These are phyloP conservation scores for Aspergillus brunneoviolaceus DNA, from an alignment of 2,329 filamentous ascomycete genomes.

Conservation along the genomic window DNA sequence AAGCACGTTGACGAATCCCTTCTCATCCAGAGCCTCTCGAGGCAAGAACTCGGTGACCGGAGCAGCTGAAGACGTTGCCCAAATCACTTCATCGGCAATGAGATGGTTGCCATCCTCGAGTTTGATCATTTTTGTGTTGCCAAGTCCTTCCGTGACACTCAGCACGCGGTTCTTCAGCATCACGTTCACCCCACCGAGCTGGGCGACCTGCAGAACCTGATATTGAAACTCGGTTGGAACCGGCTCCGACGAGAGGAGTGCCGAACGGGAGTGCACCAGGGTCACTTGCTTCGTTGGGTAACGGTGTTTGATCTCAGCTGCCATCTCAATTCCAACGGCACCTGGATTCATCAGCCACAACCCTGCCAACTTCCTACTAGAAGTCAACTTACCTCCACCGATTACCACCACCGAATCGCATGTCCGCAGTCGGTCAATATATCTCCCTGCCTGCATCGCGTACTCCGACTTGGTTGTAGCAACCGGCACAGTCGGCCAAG, in stretches of 20 bases:
- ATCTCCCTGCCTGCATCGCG: slow-evolving; percentile 5
- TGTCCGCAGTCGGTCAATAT: neutral
- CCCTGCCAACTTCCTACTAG: neutral
- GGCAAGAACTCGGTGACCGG: slow-evolving; percentile 65
- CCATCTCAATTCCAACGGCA: slow-evolving; percentile 76
- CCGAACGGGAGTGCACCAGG: slow-evolving; percentile 67
- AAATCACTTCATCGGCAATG: slow-evolving; percentile 63
- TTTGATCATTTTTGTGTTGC: slow-evolving; percentile 43
- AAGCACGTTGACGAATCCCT: slow-evolving; percentile 64
- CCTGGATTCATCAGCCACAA: slow-evolving; percentile 47
- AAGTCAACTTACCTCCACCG: slow-evolving; percentile 56
- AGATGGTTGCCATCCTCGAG: slow-evolving; percentile 61
- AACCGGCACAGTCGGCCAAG: slow-evolving; percentile 70
- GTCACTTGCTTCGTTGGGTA: slow-evolving; percentile 63
- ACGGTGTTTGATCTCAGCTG: slow-evolving; percentile 68
- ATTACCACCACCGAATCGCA: slow-evolving; percentile 53
- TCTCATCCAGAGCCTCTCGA: slow-evolving; percentile 53
- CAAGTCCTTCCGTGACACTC: neutral
- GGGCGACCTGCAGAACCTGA: slow-evolving; percentile 56
- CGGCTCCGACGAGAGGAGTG: slow-evolving; percentile 68
- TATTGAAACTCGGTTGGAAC: slow-evolving; percentile 68
- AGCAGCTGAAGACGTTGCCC: slow-evolving; percentile 62
- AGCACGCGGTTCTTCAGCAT: slow-evolving; percentile 55
- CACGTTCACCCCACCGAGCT: slow-evolving; percentile 13
- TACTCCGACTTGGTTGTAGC: slow-evolving; percentile 62